Conservation (phyloP, 2,329 filamentous ascomycete genomes). For the Gnomoniopsis sp. region DNA sequence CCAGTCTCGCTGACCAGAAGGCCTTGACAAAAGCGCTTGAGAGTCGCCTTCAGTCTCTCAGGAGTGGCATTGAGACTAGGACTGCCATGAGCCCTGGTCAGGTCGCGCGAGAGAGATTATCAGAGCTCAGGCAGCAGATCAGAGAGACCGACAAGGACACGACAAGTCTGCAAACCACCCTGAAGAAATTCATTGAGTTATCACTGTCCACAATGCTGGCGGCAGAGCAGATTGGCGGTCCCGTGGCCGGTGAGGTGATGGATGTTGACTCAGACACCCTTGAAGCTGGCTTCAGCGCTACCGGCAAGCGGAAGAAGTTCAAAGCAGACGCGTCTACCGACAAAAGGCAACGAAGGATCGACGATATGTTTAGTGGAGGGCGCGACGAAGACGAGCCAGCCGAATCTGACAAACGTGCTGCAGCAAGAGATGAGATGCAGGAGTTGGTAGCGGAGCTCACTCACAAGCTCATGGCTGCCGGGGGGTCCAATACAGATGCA, state of each 20-base stretch:
- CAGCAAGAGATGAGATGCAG: constrained; percentile 55
- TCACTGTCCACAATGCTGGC: constrained; percentile 73
- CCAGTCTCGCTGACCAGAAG: constrained; percentile 51
- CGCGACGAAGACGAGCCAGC: constrained; percentile 25
- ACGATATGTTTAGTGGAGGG: constrained; percentile 57
- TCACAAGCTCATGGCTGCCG: constrained; percentile 53
- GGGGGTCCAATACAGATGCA: constrained; percentile 51
- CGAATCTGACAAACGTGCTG: constrained; percentile 44
- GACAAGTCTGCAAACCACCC: constrained; percentile 55
- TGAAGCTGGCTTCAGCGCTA: constrained; percentile 56
- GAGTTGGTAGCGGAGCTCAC: constrained; percentile 58
- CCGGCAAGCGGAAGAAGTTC: constrained; percentile 52
- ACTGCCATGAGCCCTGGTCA: constrained; percentile 59
- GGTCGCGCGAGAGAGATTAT: constrained; percentile 59
- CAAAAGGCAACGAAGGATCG: constrained; percentile 57
- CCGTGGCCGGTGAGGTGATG: constrained; percentile 72
- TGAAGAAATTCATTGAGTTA: constrained; percentile 69
- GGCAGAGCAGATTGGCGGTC: constrained; percentile 78
- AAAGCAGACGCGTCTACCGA: constrained; percentile 36
- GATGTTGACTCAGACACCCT: constrained; percentile 60
- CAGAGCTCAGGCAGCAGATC: constrained; percentile 57
- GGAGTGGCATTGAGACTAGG: constrained; percentile 52
- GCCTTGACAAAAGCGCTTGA: constrained; percentile 51
- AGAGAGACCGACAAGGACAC: constrained; percentile 59
- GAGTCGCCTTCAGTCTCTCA: constrained; percentile 57